A percentile compares a stretch with the other conserved stretches of the same genome.
phyloP scores from a whole-genome alignment of 768 basidiomycete species.

The Mycena alexandri region DNA sequence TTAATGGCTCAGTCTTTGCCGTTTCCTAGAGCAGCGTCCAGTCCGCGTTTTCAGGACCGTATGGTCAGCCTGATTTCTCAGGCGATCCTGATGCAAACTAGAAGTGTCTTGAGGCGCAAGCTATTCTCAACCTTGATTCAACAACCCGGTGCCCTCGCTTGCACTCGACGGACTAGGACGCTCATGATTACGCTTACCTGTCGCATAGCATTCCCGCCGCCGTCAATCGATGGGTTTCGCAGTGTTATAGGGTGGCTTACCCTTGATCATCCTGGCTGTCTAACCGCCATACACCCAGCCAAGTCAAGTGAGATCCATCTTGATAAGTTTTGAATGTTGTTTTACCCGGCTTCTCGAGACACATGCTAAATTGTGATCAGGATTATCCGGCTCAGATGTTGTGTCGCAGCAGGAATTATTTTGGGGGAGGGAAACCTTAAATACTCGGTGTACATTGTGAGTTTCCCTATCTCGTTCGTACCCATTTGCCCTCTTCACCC shows the following conservation, averaged over 20 bases:
- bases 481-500: neutral
- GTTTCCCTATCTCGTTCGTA: neutral
- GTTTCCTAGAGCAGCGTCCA: neutral
- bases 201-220: constrained; percentile 26
- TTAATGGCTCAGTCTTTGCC: constrained; percentile 6
- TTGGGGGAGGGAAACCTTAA: constrained; percentile 6
- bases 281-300: constrained; percentile 9
- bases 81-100: constrained; percentile 11
- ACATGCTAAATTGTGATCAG: constrained; percentile 5
- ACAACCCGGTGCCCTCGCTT: constrained; percentile 26
- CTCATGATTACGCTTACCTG: constrained; percentile 20
- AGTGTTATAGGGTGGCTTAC: constrained; percentile 4
- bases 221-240: constrained; percentile 21
- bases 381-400: constrained; percentile 13
- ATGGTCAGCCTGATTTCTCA: constrained; percentile 5
- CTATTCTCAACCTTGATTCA: constrained; percentile 7
- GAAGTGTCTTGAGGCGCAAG: constrained; percentile 9
- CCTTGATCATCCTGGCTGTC: constrained; percentile 15
- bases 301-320: constrained; percentile 14
- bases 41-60: constrained; percentile 24
- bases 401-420: constrained; percentile 1
- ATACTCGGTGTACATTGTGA: constrained; percentile 1
- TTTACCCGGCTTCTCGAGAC: constrained; percentile 7
- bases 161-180: constrained; percentile 12
- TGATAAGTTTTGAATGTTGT: constrained; percentile 1